Percentiles rank a stretch among this genome's conserved stretches.
These are phyloP conservation scores for Tranzscheliella williamsii DNA, from an alignment of 1,284 basidiomycete species.

Conservation along the genomic window DNA sequence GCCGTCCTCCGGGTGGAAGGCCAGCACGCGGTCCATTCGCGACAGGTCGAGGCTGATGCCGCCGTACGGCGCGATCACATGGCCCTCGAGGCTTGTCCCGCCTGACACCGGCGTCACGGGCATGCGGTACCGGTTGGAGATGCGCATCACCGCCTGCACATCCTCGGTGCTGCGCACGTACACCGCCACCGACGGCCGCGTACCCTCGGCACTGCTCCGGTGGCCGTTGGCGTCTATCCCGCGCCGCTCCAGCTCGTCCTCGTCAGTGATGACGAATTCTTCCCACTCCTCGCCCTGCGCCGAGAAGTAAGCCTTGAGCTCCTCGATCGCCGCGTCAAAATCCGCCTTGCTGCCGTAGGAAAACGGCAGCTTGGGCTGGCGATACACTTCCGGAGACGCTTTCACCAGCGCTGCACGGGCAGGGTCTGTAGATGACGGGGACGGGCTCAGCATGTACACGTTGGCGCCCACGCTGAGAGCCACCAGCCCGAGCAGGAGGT, in stretches of 20 bases:
- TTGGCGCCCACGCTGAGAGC: not conserved
- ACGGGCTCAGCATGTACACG: not conserved
- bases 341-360: constrained; percentile 29
- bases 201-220: constrained; percentile 20
- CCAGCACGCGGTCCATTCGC: constrained; percentile 75
- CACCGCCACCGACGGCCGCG: constrained; percentile 39
- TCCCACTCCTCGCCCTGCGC: constrained; percentile 18
- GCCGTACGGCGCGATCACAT: constrained; percentile 42
- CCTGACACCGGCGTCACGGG: constrained; percentile 74
- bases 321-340: constrained; percentile 32
- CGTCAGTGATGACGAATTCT: constrained; percentile 28
- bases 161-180: constrained; percentile 41
- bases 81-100: constrained; percentile 66
- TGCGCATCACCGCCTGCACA: constrained; percentile 51
- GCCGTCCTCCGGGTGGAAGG: constrained; percentile 42
- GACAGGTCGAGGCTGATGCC: constrained; percentile 78
- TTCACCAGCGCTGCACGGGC: too few relatives aligned
- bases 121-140: constrained; percentile 71
- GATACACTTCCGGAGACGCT: too few relatives aligned
- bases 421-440: too few relatives aligned
- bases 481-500: not conserved
- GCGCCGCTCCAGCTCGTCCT: constrained; percentile 36
- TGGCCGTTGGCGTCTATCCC: constrained; percentile 39
- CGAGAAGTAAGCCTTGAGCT: constrained; percentile 40
- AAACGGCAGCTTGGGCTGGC: constrained; percentile 23